Evolutionary conservation across 2,329 filamentous ascomycete species (phyloP), one percentile per base, ranked within the genome.

Genomic region (Penicillium sp.): DNA sequence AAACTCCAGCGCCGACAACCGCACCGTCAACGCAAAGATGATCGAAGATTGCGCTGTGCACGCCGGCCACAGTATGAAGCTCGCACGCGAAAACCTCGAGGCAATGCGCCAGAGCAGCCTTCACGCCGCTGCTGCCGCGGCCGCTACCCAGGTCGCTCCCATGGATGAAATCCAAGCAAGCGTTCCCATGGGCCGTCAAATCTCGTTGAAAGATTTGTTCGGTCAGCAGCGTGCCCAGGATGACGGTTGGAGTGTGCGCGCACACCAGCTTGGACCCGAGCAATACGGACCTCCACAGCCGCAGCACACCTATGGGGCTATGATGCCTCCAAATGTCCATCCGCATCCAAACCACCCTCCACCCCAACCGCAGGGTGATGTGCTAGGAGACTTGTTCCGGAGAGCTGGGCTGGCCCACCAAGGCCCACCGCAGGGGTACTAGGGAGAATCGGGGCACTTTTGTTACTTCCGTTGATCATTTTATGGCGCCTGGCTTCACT

Each of bases 11-110:
- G 79, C 79, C 13, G 75, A 81, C 42, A 76, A 74, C 11, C 79
- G 81, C 52, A 73, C 75, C 32, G 71, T 83, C 43, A 81, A 82
- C 32, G 82, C 80, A 31, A 72, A 78, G 52, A 75, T 81, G 54
- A 85, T 87, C 56, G 74, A 77, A 55, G 79, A 82, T 42, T 81
- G 82, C 58, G 84, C 84, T 4, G 71, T 75, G 24, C 76, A 77
- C 65, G 83, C 82, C 1, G 78, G 78, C 22, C 67, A 75, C 46
- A 83, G 79, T 59, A 70, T 79, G 53, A 77, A 76, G 49, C 67
- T 76, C 18, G 76, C 75, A 8, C 70, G 71, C 21, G 75, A 77
- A 32, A 67, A 70, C 32, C 52, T 70, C n/a, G 71, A 74, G 29
- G 68, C 71, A 5, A 62, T 66, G 40, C 71, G 62, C 24, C 71